Evolutionary conservation across 108 stramenopile genomes (phyloP).

Genomic region (Discostella pseudostelligera): DNA sequence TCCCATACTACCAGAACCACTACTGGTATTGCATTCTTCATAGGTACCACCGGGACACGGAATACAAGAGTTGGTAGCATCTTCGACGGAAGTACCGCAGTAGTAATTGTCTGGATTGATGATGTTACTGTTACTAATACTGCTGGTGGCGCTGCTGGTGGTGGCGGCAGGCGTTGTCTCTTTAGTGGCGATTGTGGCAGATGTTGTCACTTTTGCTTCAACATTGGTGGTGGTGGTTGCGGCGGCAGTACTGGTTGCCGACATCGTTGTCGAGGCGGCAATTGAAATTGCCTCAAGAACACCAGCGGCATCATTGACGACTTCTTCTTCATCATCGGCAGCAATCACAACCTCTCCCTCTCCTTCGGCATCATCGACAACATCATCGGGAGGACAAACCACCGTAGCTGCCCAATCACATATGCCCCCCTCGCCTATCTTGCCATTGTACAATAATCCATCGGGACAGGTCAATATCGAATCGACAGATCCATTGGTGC

Average conservation of each 20-base stretch:
- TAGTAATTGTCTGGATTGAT: slow-evolving; percentile 26
- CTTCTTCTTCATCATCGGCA: neutral
- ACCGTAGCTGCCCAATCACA: slow-evolving; percentile 17
- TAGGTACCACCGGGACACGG: slow-evolving; percentile 17
- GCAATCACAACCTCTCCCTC: neutral
- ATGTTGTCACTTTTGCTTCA: neutral
- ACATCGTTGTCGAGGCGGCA: no score
- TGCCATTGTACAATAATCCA: slow-evolving; percentile 25
- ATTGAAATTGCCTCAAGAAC: no score
- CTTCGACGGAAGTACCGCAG: slow-evolving; percentile 18
- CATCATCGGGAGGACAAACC: slow-evolving; percentile 4
- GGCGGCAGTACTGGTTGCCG: no score
- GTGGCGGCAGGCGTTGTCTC: neutral
- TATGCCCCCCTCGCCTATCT: slow-evolving; percentile 23
- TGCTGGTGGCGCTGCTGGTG: neutral
- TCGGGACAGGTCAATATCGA: slow-evolving; percentile 11
- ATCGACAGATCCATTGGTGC: slow-evolving; percentile 8
- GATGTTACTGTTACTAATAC: neutral
- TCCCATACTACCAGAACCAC: slow-evolving; percentile 11
- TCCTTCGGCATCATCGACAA: neutral
- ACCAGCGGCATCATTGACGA: no score
- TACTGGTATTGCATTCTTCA: slow-evolving; percentile 6
- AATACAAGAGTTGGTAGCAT: slow-evolving; percentile 12
- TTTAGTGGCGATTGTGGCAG: neutral
- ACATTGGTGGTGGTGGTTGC: no score